These are phyloP conservation scores for Pseudisothecium myosuroides DNA, from an alignment of 225 moss, liverwort and hornwort species.

Conservation along the genomic window DNA sequence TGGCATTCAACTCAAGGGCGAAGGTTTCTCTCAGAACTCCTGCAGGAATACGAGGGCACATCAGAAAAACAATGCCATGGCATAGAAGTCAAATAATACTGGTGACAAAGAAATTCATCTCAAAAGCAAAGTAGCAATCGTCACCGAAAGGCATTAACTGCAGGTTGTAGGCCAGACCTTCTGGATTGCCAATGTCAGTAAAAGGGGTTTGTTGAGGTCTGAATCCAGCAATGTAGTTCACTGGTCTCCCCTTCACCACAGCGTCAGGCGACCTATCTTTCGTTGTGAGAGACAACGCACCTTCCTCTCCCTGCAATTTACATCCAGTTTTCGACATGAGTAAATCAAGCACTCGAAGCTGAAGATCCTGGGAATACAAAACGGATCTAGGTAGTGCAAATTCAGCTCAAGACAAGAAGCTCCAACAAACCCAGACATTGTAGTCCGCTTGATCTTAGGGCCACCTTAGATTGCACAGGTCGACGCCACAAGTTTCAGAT, in stretches of 20 bases:
- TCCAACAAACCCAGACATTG: neutral
- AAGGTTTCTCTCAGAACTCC: constrained; percentile 64
- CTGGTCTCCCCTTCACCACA: constrained; percentile 55
- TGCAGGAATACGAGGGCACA: neutral
- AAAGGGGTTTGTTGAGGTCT: constrained; percentile 34
- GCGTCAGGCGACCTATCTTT: constrained; percentile 47
- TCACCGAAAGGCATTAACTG: neutral
- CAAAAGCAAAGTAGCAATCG: neutral
- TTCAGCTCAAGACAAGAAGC: neutral
- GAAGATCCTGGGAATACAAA: neutral
- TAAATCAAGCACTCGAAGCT: neutral
- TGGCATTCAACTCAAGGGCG: constrained; percentile 41
- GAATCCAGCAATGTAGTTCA: constrained; percentile 69
- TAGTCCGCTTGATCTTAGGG: neutral
- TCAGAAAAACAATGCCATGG: neutral
- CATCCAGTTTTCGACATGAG: neutral
- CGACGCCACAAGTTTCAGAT: neutral
- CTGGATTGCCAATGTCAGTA: constrained; percentile 18
- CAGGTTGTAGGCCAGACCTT: constrained; percentile 25
- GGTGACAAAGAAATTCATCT: neutral
- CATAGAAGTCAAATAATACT: neutral
- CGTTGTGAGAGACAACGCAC: constrained; percentile 72
- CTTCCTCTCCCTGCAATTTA: constrained; percentile 64
- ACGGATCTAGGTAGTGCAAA: neutral
- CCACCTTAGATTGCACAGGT: neutral